Conservation (phyloP, 2,329 filamentous ascomycete species). For the Bipolaris victoriae region DNA sequence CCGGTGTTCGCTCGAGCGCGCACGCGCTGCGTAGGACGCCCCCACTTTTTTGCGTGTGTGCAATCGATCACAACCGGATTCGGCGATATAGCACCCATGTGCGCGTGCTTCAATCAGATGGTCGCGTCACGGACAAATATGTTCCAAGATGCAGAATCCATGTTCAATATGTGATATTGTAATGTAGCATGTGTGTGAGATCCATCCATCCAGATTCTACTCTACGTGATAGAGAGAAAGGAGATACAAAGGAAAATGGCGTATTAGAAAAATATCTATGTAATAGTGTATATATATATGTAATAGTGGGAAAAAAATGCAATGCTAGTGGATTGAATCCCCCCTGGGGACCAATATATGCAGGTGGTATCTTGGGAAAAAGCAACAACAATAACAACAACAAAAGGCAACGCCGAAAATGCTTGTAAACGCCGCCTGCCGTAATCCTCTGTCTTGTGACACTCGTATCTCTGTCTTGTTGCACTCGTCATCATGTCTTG, state of each 20-base stretch:
- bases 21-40: no score
- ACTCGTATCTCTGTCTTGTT: conserved; percentile 4
- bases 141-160: no score
- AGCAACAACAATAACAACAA: not conserved
- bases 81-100: no score
- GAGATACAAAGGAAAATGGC: not conserved
- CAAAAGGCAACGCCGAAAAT: conserved; percentile 15
- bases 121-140: no score
- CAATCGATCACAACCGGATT: no score
- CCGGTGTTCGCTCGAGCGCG: not conserved
- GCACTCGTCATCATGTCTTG: not conserved
- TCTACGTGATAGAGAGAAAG: not conserved
- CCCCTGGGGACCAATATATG: conserved; percentile 12
- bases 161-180: no score
- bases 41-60: no score
- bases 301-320: conserved; percentile 5
- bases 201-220: not conserved
- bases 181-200: no score
- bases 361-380: conserved; percentile 18
- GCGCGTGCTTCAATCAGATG: no score
- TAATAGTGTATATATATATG: not conserved
- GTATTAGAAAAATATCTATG: not conserved
- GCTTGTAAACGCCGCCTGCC: conserved; percentile 10
- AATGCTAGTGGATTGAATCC: conserved; percentile 3
- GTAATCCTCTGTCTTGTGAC: not conserved